phyloP scores from a whole-genome alignment of 1,284 basidiomycete genomes.

The Ganoderma sp. region DNA sequence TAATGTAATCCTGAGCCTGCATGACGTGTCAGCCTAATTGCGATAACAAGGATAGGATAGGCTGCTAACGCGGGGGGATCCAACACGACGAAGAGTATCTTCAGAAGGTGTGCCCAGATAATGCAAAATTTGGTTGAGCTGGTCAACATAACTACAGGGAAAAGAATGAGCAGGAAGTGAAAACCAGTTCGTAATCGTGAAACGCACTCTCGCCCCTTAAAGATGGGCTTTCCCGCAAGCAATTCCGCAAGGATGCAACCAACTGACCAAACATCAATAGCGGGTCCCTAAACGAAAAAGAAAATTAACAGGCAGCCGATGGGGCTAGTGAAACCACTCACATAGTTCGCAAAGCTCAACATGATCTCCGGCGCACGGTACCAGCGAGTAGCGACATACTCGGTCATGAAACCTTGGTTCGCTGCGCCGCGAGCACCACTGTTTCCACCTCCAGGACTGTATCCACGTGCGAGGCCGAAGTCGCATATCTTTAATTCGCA shows the following conservation, averaged over 20 bases:
- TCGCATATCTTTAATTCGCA: slow-evolving; percentile 99
- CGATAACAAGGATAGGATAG: slow-evolving; percentile 3
- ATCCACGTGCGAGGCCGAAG: slow-evolving; percentile 96
- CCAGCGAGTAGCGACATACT: slow-evolving; percentile 98
- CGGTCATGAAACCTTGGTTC: slow-evolving; percentile 98
- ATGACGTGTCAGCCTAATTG: not conserved
- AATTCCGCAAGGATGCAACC: slow-evolving; percentile 98
- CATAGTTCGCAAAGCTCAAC: slow-evolving; percentile 96
- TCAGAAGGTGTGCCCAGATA: slow-evolving; percentile 97
- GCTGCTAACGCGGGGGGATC: slow-evolving; percentile 78
- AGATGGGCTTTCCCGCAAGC: slow-evolving; percentile 96
- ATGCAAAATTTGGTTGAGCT: slow-evolving; percentile 98
- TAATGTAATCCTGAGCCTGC: slow-evolving; percentile 97
- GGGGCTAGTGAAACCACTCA: slow-evolving; percentile 46
- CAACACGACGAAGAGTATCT: slow-evolving; percentile 93
- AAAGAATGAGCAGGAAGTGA: slow-evolving; percentile 12
- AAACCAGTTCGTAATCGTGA: not conserved
- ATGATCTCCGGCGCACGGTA: slow-evolving; percentile 98
- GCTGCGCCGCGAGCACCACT: slow-evolving; percentile 65
- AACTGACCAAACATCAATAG: slow-evolving; percentile 97
- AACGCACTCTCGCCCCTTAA: slow-evolving; percentile 94
- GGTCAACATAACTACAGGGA: slow-evolving; percentile 87
- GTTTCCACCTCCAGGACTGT: slow-evolving; percentile 64
- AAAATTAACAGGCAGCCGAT: not conserved
- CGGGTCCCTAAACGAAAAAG: slow-evolving; percentile 60